These are phyloP conservation scores for Daldinia sp. DNA, from an alignment of 2,329 filamentous ascomycete species.

Conservation along the genomic window DNA sequence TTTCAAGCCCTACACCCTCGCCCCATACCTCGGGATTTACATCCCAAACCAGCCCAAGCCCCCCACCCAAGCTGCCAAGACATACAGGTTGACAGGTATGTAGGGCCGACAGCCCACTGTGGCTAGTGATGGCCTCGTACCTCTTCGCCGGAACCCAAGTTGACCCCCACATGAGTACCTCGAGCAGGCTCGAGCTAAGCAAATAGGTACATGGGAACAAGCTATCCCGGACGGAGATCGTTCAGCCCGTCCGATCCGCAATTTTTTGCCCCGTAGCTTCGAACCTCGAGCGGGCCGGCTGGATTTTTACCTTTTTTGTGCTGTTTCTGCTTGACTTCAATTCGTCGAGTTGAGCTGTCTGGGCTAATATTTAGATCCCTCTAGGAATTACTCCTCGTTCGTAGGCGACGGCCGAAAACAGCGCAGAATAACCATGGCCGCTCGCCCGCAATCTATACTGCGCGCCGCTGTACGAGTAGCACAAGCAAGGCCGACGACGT, in stretches of 20 bases:
- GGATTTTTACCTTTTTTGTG: background rate
- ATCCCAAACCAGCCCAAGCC: too few relatives aligned
- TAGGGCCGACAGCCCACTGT: constrained; percentile 6
- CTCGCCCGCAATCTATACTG: constrained; percentile 35
- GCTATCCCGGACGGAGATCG: constrained; percentile 17
- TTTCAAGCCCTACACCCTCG: constrained; percentile 5
- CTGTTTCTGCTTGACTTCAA: constrained; percentile 1
- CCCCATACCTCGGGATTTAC: constrained; percentile 9
- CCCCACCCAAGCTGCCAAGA: too few relatives aligned
- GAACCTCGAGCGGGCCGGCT: background rate
- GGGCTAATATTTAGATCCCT: background rate
- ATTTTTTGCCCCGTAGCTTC: background rate
- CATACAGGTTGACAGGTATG: too few relatives aligned
- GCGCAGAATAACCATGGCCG: constrained; percentile 42
- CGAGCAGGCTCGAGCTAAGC: too few relatives aligned
- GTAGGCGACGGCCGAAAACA: constrained; percentile 26
- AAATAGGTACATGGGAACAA: background rate
- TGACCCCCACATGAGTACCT: constrained; percentile 10
- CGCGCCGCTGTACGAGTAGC: constrained; percentile 40
- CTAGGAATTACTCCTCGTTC: constrained; percentile 12
- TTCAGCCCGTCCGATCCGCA: constrained; percentile 18
- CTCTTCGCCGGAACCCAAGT: constrained; percentile 5
- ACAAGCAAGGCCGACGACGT: constrained; percentile 13
- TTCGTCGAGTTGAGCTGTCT: background rate
- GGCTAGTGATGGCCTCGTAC: too few relatives aligned